Evolutionary conservation across 192 early-diverging fungal genomes (phyloP), one percentile per base, ranked within the genome.

Genomic region (Phycomyces blakesleeanus): DNA sequence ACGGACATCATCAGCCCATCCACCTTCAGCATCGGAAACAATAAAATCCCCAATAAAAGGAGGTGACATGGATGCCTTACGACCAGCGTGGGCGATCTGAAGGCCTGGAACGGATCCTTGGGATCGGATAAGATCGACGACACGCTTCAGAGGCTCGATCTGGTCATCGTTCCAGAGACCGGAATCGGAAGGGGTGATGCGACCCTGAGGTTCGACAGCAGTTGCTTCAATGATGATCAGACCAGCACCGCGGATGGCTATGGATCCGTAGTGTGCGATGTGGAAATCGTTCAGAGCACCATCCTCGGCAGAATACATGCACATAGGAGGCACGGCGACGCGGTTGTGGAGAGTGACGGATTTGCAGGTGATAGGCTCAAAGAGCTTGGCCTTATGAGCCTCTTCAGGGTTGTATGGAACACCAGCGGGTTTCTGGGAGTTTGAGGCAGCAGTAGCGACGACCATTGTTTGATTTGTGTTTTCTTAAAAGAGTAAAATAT

Each of bases 151-250:
- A 51, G 79, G 76, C 3, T 71, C 69, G 2, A 89, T 79, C 40
- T 96, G 93, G 6, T 81, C 88, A 73, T 93, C 89, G 15, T 84
- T 78, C 89, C 91, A 95, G 27, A 97, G 67, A 8, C 96, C 94
- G 6, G 84, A 73, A 72, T 90, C 89, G 47, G 81, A 64, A 18
- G 93, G 89, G 6, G 89, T 79, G 41, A 93, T 90, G 40, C 64
- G 82, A 53, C 92, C 93, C 44, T 90, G 77, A 20, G 89, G 83
- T 0, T 71, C 55, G 2, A 94, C 90, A 3, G 80, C 88, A 0
- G 87, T 83, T 7, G 88, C 87, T 61, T 97, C 95, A 41, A 91
- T 72, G 47, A 95, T 78, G 53, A 92, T 75, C 52, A 94, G 71
- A 4, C 93, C 94, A n/a, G 83, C 85, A 27, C 93, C 94, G 49